A percentile compares a stretch with the other conserved stretches of the same genome.
Conservation (phyloP, 306 rosid species). For the Phaseolus lunatus region DNA sequence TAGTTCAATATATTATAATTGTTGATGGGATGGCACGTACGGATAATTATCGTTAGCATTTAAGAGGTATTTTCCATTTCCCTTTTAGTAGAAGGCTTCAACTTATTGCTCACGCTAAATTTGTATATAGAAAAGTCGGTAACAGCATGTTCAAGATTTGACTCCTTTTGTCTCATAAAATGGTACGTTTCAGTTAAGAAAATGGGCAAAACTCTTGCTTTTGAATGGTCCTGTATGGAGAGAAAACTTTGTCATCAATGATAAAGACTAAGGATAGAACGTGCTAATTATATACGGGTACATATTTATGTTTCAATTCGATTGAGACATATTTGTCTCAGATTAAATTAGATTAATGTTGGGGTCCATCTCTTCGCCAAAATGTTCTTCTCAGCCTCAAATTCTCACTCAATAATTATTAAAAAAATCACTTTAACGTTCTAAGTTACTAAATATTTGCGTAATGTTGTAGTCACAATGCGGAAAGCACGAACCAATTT, state of each 20-base stretch:
- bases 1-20: too few relatives aligned
- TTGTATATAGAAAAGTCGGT: not conserved
- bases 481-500: too few relatives aligned
- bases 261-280: not conserved
- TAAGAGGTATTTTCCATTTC: not conserved
- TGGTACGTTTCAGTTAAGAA: constrained; percentile 4
- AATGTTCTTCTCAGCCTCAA: too few relatives aligned
- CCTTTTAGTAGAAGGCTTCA: not conserved
- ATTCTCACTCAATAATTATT: too few relatives aligned
- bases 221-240: not conserved
- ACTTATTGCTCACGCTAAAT: not conserved
- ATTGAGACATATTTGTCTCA: not conserved
- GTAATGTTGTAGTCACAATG: too few relatives aligned
- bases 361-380: not conserved
- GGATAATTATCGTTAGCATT: too few relatives aligned
- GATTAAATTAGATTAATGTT: not conserved
- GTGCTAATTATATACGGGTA: not conserved
- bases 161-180: not conserved
- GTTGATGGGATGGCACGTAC: too few relatives aligned
- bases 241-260: not conserved
- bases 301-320: not conserved
- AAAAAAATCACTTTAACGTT: too few relatives aligned
- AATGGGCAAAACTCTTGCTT: constrained; percentile 11
- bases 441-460: too few relatives aligned
- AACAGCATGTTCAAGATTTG: not conserved